Percentiles rank a stretch among this genome's conserved stretches.
Conservation (phyloP, 768 basidiomycete species). For the Mycena floridula region DNA sequence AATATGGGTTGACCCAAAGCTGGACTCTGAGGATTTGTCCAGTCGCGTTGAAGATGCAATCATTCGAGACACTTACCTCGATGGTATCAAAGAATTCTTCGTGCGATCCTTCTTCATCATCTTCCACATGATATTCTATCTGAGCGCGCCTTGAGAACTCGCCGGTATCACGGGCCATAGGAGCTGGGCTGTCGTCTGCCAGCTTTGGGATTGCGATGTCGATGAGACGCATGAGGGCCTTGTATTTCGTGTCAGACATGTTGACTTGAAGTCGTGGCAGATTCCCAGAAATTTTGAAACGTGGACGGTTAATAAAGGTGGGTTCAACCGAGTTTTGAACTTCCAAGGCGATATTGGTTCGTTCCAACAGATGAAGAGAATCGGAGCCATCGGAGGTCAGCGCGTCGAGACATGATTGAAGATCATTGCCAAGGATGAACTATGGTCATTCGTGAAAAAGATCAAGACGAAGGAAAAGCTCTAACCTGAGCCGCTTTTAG, state of each 20-base stretch:
- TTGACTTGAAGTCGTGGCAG: slow-evolving; percentile 87
- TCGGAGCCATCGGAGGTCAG: slow-evolving; percentile 50
- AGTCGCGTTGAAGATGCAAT: too few species aligned
- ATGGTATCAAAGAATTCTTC: slow-evolving; percentile 72
- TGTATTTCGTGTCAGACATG: slow-evolving; percentile 85
- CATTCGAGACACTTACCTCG: too few species aligned
- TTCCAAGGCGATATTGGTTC: slow-evolving; percentile 83
- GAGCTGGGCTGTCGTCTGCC: slow-evolving; percentile 33
- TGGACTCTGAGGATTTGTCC: too few species aligned
- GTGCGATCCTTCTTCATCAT: slow-evolving; percentile 45
- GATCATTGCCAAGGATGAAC: slow-evolving; percentile 85
- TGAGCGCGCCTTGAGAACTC: too few species aligned
- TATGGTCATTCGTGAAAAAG: slow-evolving; percentile 37
- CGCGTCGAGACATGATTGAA: slow-evolving; percentile 78
- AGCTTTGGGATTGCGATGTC: slow-evolving; percentile 88
- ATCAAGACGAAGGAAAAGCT: not conserved
- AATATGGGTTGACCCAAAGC: slow-evolving; percentile 66
- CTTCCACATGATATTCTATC: slow-evolving; percentile 66
- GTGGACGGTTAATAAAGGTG: slow-evolving; percentile 69
- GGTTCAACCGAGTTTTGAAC: slow-evolving; percentile 93
- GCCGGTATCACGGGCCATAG: slow-evolving; percentile 6
- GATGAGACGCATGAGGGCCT: slow-evolving; percentile 85
- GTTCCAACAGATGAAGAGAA: slow-evolving; percentile 83
- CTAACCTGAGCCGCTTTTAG: slow-evolving; percentile 86
- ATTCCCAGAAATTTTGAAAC: slow-evolving; percentile 87